Evolutionary conservation across 1,284 basidiomycete genomes (phyloP).

Genomic region (Austroboletus novae-zelandiae): DNA sequence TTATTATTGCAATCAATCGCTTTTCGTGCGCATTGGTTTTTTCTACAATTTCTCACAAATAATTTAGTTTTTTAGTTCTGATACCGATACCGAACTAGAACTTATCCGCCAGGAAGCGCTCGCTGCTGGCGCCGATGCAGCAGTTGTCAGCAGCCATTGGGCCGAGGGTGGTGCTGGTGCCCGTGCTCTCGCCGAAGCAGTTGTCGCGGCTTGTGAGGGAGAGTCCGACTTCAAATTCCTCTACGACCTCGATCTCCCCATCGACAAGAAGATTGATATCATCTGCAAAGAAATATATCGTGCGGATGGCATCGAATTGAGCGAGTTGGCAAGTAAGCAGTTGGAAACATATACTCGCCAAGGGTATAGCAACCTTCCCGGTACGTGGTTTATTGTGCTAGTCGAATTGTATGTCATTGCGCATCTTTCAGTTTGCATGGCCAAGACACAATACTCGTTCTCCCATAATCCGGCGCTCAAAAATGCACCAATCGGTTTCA

Average conservation of each 20-base stretch:
- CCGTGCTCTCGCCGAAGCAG: conserved; percentile 82
- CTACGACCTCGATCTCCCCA: conserved; percentile 81
- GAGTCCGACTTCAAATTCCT: conserved; percentile 87
- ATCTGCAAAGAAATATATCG: conserved; percentile 91
- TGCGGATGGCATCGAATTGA: conserved; percentile 85
- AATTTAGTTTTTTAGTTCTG: conserved; percentile 54
- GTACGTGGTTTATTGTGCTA: conserved; percentile 44
- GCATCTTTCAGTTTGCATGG: conserved; percentile 79
- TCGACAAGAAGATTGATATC: conserved; percentile 84
- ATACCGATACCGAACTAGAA: conserved; percentile 88
- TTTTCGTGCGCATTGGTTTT: conserved; percentile 68
- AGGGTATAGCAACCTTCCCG: conserved; percentile 78
- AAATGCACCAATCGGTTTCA: conserved; percentile 89
- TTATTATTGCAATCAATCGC: conserved; percentile 93
- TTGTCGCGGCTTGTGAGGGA: conserved; percentile 83
- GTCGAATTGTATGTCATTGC: conserved; percentile 5
- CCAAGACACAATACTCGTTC: conserved; percentile 97
- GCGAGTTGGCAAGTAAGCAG: conserved; percentile 81
- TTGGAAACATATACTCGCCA: conserved; percentile 91
- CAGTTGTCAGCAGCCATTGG: conserved; percentile 97
- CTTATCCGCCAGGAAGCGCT: conserved; percentile 83
- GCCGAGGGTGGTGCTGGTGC: conserved; percentile 91
- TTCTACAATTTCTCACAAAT: conserved; percentile 3
- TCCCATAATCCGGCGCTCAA: conserved; percentile 93
- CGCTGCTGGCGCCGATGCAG: conserved; percentile 89